These are phyloP conservation scores for Penicillium sp. DNA, from an alignment of 2,329 filamentous ascomycete genomes.

Conservation along the genomic window DNA sequence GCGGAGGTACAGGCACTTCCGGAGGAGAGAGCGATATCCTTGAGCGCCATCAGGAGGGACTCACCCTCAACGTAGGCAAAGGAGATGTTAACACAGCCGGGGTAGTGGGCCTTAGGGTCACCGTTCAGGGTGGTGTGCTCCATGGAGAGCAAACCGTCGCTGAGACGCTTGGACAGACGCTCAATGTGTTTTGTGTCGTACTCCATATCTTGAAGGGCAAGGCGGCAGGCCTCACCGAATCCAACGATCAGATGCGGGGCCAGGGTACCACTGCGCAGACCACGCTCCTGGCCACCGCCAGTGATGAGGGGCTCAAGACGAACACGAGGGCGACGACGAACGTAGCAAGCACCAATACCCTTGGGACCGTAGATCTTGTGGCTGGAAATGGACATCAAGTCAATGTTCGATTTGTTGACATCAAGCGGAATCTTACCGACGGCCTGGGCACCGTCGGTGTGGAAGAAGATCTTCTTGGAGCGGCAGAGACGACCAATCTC, in stretches of 20 bases:
- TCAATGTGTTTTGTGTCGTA: conserved; percentile 89
- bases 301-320: conserved; percentile 94
- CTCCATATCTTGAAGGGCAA: conserved; percentile 88
- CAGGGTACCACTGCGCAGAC: conserved; percentile 88
- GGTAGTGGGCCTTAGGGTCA: conserved; percentile 79
- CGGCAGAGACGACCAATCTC: conserved; percentile 93
- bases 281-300: conserved; percentile 93
- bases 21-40: conserved; percentile 95
- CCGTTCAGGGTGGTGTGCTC: conserved; percentile 94
- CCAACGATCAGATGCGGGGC: conserved; percentile 86
- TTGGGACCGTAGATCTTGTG: conserved; percentile 99
- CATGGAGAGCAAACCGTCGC: conserved; percentile 78
- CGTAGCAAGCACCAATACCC: conserved; percentile 94
- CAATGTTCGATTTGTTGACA: conserved; percentile 96
- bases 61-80: conserved; percentile 99
- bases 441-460: conserved; percentile 93
- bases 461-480: conserved; percentile 93
- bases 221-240: conserved; percentile 91
- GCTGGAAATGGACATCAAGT: conserved; percentile 97
- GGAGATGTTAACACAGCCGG: conserved; percentile 96
- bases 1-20: conserved; percentile 97
- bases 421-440: conserved; percentile 98
- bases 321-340: conserved; percentile 87
- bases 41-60: conserved; percentile 95
- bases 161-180: conserved; percentile 76